Evolutionary conservation across 768 basidiomycete genomes (phyloP).

Genomic region (Dacryopinax primogenitus): DNA sequence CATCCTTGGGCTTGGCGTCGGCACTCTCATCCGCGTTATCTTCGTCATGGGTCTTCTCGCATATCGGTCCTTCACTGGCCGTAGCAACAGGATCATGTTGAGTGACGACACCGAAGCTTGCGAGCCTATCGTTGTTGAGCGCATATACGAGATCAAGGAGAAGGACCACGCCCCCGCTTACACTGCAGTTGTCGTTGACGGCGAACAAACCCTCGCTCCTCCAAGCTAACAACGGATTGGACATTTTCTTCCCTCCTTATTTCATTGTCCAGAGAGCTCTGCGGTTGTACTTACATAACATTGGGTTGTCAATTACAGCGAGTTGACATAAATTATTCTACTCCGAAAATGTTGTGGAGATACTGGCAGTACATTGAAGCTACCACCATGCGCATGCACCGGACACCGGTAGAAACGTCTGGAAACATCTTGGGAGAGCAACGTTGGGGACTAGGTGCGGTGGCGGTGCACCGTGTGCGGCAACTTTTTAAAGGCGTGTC

Average conservation of each 20-base stretch:
- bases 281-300: not conserved
- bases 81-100: conserved; percentile 24
- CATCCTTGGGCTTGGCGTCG: conserved; percentile 60
- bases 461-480: not conserved
- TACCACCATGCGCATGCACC: not conserved
- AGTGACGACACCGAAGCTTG: conserved; percentile 31
- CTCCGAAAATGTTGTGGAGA: too few relatives aligned
- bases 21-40: conserved; percentile 68
- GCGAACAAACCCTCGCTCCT: conserved; percentile 2
- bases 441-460: conserved; percentile 2
- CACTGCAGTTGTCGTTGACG: not conserved
- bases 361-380: not conserved
- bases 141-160: conserved; percentile 30
- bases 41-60: conserved; percentile 56
- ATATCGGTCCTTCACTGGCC: conserved; percentile 43
- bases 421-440: not conserved
- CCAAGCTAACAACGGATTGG: not conserved
- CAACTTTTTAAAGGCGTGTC: conserved; percentile 6
- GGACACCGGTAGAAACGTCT: not conserved
- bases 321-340: too few relatives aligned
- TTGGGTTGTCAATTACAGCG: not conserved
- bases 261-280: not conserved
- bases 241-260: not conserved
- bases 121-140: conserved; percentile 34
- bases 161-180: not conserved